Evolutionary conservation across 1,139 yeast genomes (phyloP), one percentile per base, ranked within the genome.

Genomic region (Blastobotrys elegans): DNA sequence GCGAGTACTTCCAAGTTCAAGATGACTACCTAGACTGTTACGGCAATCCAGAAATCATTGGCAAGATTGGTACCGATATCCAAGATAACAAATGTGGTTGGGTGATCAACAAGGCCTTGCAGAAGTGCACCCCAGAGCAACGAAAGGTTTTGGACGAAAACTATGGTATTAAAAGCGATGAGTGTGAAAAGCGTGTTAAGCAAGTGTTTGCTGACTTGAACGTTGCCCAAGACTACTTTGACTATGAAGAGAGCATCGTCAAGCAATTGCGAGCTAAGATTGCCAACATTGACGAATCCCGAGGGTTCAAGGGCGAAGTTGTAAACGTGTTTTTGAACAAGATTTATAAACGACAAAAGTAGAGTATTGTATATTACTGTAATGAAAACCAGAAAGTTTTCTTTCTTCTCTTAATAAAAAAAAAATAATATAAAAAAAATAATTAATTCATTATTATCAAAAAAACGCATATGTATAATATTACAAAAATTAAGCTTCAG

Each of bases 11-110:
- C 84, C 99, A 94, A 73, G 88, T 94, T 59, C 98, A 94, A 72
- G 99, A 94, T 66, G 99, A 94, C 69, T 94, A 75, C 72, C 79
- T 94, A 60, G 99, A 94, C 69, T 88, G 97, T 70, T 94, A 87
- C 65, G 99, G 98, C 55, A 89, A 94, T 58, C 97, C 98, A 42
- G 95, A 86, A 65, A 90, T 90, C 62, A 92, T 92, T 64, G 99
- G 99, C 54, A 94, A 94, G 76, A 88, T 94, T 58, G 99, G 99
- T 57, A 94, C 98, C 51, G 99, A 94, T 68, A 94, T 94, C 64
- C 87, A 87, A 72, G 99, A 94, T 69, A 94, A 94, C 78, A 94
- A 94, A 72, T 94, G 98, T 70, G 86, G 97, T 42, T 94, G 99
- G 99, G 83, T 94, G 52, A 79, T 94, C 61, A 92, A 92, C 75